Evolutionary conservation across 192 early-diverging fungal genomes (phyloP).

Genomic region (Linnemannia elongata): DNA sequence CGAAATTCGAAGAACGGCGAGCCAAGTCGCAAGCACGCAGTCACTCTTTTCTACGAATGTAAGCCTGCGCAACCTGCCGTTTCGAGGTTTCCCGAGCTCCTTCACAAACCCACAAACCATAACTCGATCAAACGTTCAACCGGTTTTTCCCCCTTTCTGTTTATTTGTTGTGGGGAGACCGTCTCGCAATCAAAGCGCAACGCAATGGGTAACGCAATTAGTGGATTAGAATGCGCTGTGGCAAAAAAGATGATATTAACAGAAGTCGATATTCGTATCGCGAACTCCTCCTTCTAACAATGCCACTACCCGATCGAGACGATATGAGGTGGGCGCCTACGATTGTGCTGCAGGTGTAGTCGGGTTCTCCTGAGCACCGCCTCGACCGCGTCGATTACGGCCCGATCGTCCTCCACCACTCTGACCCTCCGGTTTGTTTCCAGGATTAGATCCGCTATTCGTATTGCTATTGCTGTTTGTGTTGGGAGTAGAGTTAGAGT

Average conservation of each 20-base stretch:
- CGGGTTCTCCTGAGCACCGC: constrained; percentile 10
- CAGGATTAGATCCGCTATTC: neutral
- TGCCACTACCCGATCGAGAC: neutral
- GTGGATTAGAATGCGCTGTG: neutral
- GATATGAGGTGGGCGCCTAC: neutral
- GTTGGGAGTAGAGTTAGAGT: neutral
- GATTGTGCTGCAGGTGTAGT: neutral
- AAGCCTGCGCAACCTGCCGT: neutral
- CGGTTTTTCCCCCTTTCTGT: neutral
- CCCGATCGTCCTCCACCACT: constrained; percentile 24
- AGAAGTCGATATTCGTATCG: neutral
- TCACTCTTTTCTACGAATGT: neutral
- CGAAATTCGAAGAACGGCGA: neutral
- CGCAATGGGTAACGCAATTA: neutral
- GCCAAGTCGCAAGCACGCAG: neutral
- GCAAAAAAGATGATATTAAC: neutral
- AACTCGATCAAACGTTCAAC: neutral
- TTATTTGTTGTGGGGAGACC: neutral
- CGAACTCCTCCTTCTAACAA: neutral
- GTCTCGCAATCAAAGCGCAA: neutral
- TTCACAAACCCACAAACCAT: neutral
- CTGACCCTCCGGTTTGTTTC: constrained; percentile 25
- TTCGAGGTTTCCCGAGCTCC: constrained; percentile 1
- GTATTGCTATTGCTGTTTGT: neutral
- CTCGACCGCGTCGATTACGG: constrained; percentile 36